Evolutionary conservation across 495 filamentous ascomycete genomes (phyloP), one percentile per base, ranked within the genome.

Genomic region (Eremomyces bilateralis): DNA sequence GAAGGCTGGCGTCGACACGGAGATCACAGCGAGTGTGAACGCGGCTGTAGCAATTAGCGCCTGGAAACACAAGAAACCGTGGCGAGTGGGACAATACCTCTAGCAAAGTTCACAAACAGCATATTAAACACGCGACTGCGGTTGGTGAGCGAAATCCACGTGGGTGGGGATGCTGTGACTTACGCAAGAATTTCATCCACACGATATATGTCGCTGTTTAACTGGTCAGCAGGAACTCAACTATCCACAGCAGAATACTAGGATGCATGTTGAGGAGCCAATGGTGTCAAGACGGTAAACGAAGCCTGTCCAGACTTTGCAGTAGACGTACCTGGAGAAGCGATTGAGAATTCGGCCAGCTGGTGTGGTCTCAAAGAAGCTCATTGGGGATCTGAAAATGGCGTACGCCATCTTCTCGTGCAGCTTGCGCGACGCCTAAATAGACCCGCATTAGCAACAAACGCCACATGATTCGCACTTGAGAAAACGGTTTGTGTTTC

Each of bases 281-380:
- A n/a, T n/a, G n/a, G n/a, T n/a, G n/a, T n/a, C n/a, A n/a, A n/a
- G n/a, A n/a, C n/a, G n/a, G n/a, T n/a, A n/a, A n/a, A n/a, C n/a
- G n/a, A n/a, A n/a, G n/a, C n/a, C n/a, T n/a, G n/a, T n/a, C n/a
- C n/a, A n/a, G n/a, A n/a, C n/a, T n/a, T n/a, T n/a, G 37, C 19
- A 5, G 4, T 3, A 34, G 20, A 58, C 67, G 42, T 51, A 76
- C 72, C 76, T 91, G 3, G 85, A 95, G 51, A 99, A 99, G 31
- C 90, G 66, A 50, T 99, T 99, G 27, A 99, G 62, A 45, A 99
- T 94, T 15, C 90, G 72, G 13, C 90, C 90, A 37, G 84, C 81
- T n/a, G 88, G 88, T 2, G 88, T 99, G 8, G 85, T 93, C 53
- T 99, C 90, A 44, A 99, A 99, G 56, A 99, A 99, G 45, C 69